Evolutionary conservation across 1,284 basidiomycete genomes (phyloP), one percentile per base, ranked within the genome.

Genomic region (Waitea zeae): DNA sequence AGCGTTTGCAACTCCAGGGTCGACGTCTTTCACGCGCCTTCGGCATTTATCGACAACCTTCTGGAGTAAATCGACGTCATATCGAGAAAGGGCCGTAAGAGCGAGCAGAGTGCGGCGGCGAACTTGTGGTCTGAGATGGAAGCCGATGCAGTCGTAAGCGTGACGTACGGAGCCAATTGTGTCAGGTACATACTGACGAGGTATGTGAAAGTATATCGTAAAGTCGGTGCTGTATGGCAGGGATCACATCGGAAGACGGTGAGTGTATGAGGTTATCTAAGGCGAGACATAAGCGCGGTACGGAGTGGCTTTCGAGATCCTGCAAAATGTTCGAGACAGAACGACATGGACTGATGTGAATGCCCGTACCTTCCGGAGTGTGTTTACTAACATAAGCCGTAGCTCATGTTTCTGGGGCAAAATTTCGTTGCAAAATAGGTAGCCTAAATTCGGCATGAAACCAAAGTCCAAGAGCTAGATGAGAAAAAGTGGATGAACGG

Each of bases 301-400:
- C 43, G 3, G 58, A 53, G 2, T 56, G 39, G 39, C 66, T 67
- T 48, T 79, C 74, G 22, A 86, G 46, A 47, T 84, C 77, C 81
- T 81, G 37, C 22, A 26, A 32, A 24, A 17, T 34, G 34, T n/a
- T 22, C 40, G 3, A 33, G 26, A 37, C 24, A 39, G 5, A 27
- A 36, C 15, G 30, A 13, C 19, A 15, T 40, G 20, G 38, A 34
- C 31, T 13, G 4, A 31, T 34, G 15, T 35, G 20, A 22, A 26
- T 17, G 19, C 20, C 22, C 39, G 32, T 43, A 73, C 80, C 62
- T 84, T 84, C 40, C 80, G 71, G 27, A 83, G 46, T 1, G 81
- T 83, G 42, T 86, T 86, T 30, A 86, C 71, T 11, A 86, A 58
- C 79, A 86, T 81, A n/a, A 86, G 57, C 39, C 70, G 65, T 18